Evolutionary conservation across 108 stramenopile species (phyloP).

Genomic region (Pseudonitzschia multiseries): DNA sequence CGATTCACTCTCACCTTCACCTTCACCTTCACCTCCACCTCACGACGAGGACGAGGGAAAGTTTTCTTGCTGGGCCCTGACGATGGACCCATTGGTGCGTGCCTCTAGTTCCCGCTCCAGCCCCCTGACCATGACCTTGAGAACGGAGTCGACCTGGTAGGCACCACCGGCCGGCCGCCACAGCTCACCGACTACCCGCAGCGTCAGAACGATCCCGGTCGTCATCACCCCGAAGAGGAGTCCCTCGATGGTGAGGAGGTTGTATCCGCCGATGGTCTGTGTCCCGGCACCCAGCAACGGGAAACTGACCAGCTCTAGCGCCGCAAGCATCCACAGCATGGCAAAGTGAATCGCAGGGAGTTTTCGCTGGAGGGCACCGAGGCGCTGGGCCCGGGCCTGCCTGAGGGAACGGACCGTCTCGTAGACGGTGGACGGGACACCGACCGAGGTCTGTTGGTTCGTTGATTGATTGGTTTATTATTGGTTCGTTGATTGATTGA

Average conservation of each 20-base stretch:
- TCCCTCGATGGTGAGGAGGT: conserved; percentile 80
- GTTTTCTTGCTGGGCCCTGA: conserved; percentile 14
- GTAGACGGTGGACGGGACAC: conserved; percentile 82
- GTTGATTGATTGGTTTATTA: background rate
- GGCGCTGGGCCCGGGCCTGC: conserved; percentile 76
- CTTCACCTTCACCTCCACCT: no score
- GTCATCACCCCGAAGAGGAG: conserved; percentile 82
- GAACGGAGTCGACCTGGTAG: conserved; percentile 83
- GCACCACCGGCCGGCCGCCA: conserved; percentile 79
- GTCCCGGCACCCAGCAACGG: conserved; percentile 85
- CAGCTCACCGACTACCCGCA: conserved; percentile 76
- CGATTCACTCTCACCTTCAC: background rate
- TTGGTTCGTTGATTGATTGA: no score
- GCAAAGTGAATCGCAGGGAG: conserved; percentile 74
- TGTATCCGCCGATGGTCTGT: conserved; percentile 79
- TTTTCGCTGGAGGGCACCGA: conserved; percentile 81
- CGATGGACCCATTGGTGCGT: conserved; percentile 47
- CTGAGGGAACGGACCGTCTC: conserved; percentile 82
- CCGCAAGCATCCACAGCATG: conserved; percentile 73
- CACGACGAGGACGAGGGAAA: conserved; percentile 9
- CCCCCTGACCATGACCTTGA: conserved; percentile 80
- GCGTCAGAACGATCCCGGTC: conserved; percentile 74
- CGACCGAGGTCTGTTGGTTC: conserved; percentile 43
- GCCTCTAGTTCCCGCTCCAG: conserved; percentile 80
- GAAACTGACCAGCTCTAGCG: conserved; percentile 73